These are phyloP conservation scores for Sclerotinia borealis DNA, from an alignment of 2,329 filamentous ascomycete genomes.

Conservation along the genomic window DNA sequence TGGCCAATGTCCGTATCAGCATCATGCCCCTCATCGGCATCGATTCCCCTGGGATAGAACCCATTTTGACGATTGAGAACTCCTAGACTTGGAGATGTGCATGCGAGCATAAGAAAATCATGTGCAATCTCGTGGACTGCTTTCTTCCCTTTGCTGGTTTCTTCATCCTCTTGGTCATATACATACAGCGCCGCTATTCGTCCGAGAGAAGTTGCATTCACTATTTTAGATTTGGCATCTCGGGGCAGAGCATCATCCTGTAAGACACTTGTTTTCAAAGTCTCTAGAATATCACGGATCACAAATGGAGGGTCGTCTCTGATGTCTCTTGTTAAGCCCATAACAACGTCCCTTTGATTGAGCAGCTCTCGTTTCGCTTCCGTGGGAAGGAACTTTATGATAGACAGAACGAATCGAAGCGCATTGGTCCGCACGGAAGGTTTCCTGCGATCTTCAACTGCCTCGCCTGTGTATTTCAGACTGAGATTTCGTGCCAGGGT, in stretches of 20 bases:
- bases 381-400: constrained; percentile 70
- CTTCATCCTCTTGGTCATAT: constrained; percentile 46
- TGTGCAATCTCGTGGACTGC: constrained; percentile 65
- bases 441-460: constrained; percentile 57
- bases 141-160: constrained; percentile 37
- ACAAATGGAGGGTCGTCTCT: constrained; percentile 71
- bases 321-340: constrained; percentile 68
- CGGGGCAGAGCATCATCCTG: constrained; percentile 68
- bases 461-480: constrained; percentile 54
- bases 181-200: constrained; percentile 68
- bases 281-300: constrained; percentile 67
- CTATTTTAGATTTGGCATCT: constrained; percentile 65
- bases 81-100: constrained; percentile 67
- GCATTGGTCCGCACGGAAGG: constrained; percentile 80
- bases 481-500: constrained; percentile 75
- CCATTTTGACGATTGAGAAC: constrained; percentile 70
- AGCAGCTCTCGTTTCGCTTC: constrained; percentile 78
- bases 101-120: constrained; percentile 67
- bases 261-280: constrained; percentile 64
- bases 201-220: constrained; percentile 68
- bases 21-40: constrained; percentile 49
- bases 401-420: constrained; percentile 71
- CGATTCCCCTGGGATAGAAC: constrained; percentile 71
- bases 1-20: constrained; percentile 40
- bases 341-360: constrained; percentile 63